Evolutionary conservation across 106 monocot species (phyloP).

Genomic region (Dendrobium chrysotoxum): DNA sequence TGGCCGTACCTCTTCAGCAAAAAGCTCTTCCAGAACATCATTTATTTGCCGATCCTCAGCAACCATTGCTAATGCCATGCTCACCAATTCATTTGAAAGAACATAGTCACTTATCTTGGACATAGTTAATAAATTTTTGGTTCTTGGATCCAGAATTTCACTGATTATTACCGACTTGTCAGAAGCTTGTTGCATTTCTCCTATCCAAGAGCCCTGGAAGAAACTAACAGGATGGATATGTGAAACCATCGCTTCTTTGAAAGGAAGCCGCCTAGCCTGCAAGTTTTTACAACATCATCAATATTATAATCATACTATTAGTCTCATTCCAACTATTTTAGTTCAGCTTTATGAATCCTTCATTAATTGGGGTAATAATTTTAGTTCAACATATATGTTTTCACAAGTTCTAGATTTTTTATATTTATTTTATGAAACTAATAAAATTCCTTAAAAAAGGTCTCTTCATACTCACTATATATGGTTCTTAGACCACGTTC

Average conservation of each 20-base stretch:
- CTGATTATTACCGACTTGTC: slow-evolving; percentile 66
- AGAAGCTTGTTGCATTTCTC: slow-evolving; percentile 78
- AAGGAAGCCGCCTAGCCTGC: slow-evolving; percentile 66
- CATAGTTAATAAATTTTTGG: slow-evolving; percentile 59
- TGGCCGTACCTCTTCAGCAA: slow-evolving; percentile 57
- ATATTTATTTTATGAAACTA: no score
- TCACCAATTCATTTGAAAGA: slow-evolving; percentile 69
- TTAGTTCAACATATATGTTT: no score
- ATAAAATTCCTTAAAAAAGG: no score
- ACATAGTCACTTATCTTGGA: slow-evolving; percentile 77
- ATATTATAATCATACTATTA: background rate
- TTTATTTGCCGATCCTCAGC: slow-evolving; percentile 73
- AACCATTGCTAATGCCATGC: slow-evolving; percentile 81
- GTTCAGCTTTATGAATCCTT: background rate
- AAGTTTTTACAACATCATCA: background rate
- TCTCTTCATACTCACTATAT: no score
- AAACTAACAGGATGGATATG: slow-evolving; percentile 32
- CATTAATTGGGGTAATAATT: background rate
- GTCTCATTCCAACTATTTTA: background rate
- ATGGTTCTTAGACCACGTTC: no score
- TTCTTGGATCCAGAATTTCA: slow-evolving; percentile 69
- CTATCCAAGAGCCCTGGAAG: slow-evolving; percentile 64
- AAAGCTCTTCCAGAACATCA: slow-evolving; percentile 68
- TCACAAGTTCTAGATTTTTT: no score
- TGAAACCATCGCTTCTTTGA: slow-evolving; percentile 29